These are phyloP conservation scores for Chionographis japonica DNA, from an alignment of 106 monocot genomes.

Conservation along the genomic window DNA sequence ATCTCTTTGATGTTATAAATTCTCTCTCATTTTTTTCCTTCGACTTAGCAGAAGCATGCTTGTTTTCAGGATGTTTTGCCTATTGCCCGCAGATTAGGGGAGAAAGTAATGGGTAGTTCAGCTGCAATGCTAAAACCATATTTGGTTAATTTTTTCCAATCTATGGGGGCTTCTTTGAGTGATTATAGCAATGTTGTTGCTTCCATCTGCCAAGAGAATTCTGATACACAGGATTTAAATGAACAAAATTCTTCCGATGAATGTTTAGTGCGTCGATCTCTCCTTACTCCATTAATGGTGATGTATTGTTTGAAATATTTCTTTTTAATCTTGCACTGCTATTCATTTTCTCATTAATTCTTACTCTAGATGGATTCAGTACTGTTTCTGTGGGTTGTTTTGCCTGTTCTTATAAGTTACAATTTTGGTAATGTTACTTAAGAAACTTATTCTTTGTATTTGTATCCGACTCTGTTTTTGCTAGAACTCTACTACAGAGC, in stretches of 20 bases:
- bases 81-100: conserved; percentile 41
- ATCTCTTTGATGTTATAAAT: no score
- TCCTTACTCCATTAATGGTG: background rate
- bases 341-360: background rate
- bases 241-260: conserved; percentile 35
- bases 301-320: no score
- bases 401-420: no score
- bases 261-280: conserved; percentile 11
- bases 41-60: background rate
- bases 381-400: no score
- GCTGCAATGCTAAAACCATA: conserved; percentile 53
- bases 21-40: background rate
- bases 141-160: conserved; percentile 29
- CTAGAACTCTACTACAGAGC: no score
- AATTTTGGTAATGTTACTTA: no score
- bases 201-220: conserved; percentile 39
- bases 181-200: conserved; percentile 45
- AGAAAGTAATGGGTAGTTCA: conserved; percentile 66
- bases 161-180: conserved; percentile 12
- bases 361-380: no score
- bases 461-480: no score
- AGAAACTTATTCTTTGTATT: no score
- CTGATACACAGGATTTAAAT: conserved; percentile 23
- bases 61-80: conserved; percentile 57
- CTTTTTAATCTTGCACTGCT: no score